Evolutionary conservation across 768 basidiomycete genomes (phyloP), one percentile per base, ranked within the genome.

Genomic region (Pulveroboletus sp.): DNA sequence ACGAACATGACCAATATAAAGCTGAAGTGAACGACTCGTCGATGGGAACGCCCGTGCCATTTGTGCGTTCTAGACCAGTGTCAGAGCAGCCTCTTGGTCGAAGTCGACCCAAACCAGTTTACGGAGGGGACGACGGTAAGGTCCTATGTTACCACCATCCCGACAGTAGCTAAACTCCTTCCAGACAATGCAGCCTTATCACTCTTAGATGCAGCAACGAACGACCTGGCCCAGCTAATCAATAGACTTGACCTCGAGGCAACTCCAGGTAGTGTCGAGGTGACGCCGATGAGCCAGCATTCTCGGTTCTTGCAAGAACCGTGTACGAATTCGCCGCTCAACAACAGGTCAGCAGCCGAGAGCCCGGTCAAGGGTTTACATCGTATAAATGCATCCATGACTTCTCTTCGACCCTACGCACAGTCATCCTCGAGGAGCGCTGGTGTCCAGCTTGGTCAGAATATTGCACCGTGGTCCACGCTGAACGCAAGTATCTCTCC

Each of bases 161-260:
- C 3, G 28, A 31, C 10, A 7, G 3, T 39, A 11, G n/a, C 42
- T 60, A 1, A 54, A 6, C 0, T 43, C 21, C 8, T 31, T 15
- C 2, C 39, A 69, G 58, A 69, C 5, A 52, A 54, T 78, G 87
- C 77, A 52, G 79, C 80, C 12, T 60, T 89, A 1, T 86, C 82
- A 0, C 76, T 88, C 28, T 70, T 90, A n/a, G 85, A 85, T 54
- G 86, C 86, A 0, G 89, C 86, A 0, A 91, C 89, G 1, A 81
- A 87, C 44, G 89, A 91, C 37, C 76, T 92, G 4, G 89, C 85
- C 0, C 79, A 80, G 48, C 71, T 92, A 4, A 87, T 92, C 64
- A 86, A 83, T 54, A 77, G 78, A n/a, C 74, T 92, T n/a, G 86
- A 90, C 56, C 72, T 92, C 4, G 81, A 89, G 61, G 86, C 86